Base-by-base conservation (phyloP, 78 protist genomes). In the Dictyostelium citrinum region DNA sequence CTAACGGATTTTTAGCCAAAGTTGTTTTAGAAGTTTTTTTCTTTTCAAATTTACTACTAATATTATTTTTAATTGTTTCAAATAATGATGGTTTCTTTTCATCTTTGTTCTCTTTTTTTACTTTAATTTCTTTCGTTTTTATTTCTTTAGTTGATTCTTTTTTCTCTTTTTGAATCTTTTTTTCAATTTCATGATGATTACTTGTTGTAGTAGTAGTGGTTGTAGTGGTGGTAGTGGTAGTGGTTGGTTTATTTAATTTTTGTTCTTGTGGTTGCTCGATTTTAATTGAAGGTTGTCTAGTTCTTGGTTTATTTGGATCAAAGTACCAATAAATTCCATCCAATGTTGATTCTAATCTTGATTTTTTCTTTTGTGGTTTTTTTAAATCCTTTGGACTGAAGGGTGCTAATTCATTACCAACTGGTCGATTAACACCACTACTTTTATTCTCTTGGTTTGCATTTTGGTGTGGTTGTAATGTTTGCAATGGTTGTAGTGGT, bases 271-370 rank as follows among this genome's bases (percentile, higher is more conserved):
- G 83, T 31, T 78, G 64, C 51, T 78, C 49, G 5, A 29, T 49
- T n/a, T 46, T 49, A 35, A 11, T 78, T 49, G 68, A 12, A 20
- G 83, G 22, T 51, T 41, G 58, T 70, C 77, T 70, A 12, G 16
- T 27, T 70, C 77, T 70, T 27, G 77, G 77, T 31, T 70, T 70
- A 6, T 11, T 31, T 31, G 77, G 77, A 70, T 70, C 77, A 16
- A 70, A 33, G 33, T 33, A 33, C 77, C 77, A 70, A 70, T 70
- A 70, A 31, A 70, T 70, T 11, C 77, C 77, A 33, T 70, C 77
- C 77, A 70, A 70, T 12, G 77, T 70, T 70, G 77, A 70, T 31
- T 70, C 77, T n/a, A 75, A 75, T 41, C 58, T 35, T 31, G 81
- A 75, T 75, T 75, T 75, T 46, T 75, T 75, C 45, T 35, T 75